Conservation (phyloP, 257 asterid species). For the Ocimum tenuiflorum region DNA sequence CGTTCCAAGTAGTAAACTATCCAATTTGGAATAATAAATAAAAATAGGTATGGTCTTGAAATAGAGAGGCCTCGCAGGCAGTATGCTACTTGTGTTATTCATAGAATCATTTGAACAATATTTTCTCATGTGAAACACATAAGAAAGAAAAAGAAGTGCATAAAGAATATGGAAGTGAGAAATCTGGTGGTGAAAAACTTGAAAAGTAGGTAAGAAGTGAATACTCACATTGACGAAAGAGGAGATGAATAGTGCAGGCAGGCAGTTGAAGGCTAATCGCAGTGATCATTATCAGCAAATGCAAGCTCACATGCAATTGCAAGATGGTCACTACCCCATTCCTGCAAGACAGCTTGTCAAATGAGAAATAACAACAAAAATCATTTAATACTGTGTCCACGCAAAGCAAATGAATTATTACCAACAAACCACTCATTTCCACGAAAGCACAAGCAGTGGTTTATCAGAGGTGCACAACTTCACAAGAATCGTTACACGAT, state of each 20-base stretch:
- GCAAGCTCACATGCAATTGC: conserved; percentile 89
- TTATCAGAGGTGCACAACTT: too few relatives aligned
- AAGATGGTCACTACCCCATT: conserved; percentile 92
- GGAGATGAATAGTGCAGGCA: not conserved
- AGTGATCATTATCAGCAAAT: conserved; percentile 29
- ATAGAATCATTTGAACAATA: too few relatives aligned
- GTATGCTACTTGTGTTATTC: too few relatives aligned
- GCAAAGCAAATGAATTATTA: not conserved
- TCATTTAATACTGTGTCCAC: not conserved
- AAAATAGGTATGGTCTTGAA: too few relatives aligned
- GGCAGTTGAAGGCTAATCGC: conserved; percentile 8
- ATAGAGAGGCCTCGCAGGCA: too few relatives aligned
- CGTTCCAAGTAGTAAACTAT: too few relatives aligned
- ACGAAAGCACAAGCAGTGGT: not conserved
- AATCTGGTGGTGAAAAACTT: too few relatives aligned
- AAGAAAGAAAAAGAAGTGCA: too few relatives aligned
- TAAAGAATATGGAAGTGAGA: too few relatives aligned
- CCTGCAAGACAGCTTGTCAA: conserved; percentile 32
- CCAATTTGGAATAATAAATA: too few relatives aligned
- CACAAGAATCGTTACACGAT: not conserved
- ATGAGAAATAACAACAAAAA: not conserved
- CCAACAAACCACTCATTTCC: not conserved
- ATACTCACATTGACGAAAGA: not conserved
- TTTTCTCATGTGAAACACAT: too few relatives aligned
- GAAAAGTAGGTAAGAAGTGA: not conserved